These are phyloP conservation scores for Fusarium secorum DNA, from an alignment of 2,329 filamentous ascomycete species.

Conservation along the genomic window DNA sequence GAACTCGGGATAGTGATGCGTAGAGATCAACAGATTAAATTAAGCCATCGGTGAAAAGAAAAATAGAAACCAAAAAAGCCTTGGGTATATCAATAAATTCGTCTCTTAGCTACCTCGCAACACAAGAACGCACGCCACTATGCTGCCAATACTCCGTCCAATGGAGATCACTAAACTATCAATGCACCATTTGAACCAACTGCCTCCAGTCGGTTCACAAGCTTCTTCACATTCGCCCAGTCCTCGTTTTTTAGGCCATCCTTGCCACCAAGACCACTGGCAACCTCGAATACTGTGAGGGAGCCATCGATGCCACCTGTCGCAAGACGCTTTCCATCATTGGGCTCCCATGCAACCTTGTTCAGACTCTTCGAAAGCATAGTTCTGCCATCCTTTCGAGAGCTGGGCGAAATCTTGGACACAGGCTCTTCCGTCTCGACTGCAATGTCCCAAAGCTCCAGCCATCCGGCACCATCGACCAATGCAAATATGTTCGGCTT, in stretches of 20 bases:
- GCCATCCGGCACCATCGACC: conserved; percentile 88
- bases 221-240: conserved; percentile 91
- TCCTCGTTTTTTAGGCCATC: conserved; percentile 86
- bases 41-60: neutral
- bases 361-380: conserved; percentile 88
- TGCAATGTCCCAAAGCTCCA: conserved; percentile 96
- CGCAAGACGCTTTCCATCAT: conserved; percentile 85
- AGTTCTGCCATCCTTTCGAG: conserved; percentile 69
- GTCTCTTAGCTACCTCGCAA: conserved; percentile 28
- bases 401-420: conserved; percentile 77
- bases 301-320: conserved; percentile 92
- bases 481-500: conserved; percentile 94
- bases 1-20: neutral
- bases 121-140: conserved; percentile 23
- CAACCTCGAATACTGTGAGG: conserved; percentile 92
- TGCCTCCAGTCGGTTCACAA: conserved; percentile 78
- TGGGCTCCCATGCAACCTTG: conserved; percentile 91
- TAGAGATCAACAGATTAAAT: neutral
- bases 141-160: conserved; percentile 28
- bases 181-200: conserved; percentile 60
- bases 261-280: conserved; percentile 80
- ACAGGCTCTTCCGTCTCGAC: conserved; percentile 92
- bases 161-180: conserved; percentile 45
- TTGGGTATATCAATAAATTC: conserved; percentile 40
- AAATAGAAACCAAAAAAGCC: neutral